These are phyloP conservation scores for Calonectria henricotiae DNA, from an alignment of 2,329 filamentous ascomycete species.

Conservation along the genomic window DNA sequence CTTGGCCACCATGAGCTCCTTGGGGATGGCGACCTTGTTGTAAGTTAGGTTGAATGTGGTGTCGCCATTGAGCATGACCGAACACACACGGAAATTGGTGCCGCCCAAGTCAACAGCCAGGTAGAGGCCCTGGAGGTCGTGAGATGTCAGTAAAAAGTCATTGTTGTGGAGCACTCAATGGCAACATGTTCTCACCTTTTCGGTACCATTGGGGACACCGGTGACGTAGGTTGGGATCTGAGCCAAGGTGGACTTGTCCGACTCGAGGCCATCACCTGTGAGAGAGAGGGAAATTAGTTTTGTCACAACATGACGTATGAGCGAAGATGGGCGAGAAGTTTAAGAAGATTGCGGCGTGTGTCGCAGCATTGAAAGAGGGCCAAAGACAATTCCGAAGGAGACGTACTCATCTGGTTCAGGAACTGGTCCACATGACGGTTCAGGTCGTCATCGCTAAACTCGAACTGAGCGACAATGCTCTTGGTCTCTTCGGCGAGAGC, in stretches of 20 bases:
- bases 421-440: constrained; percentile 89
- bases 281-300: constrained; percentile 38
- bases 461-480: constrained; percentile 87
- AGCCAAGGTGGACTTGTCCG: constrained; percentile 86
- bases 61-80: constrained; percentile 92
- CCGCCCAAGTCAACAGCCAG: constrained; percentile 98
- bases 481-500: constrained; percentile 80
- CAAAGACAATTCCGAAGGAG: neutral
- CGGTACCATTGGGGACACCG: constrained; percentile 94
- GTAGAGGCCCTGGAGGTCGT: constrained; percentile 82
- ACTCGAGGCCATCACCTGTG: constrained; percentile 84
- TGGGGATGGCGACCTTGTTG: constrained; percentile 92
- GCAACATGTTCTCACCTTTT: constrained; percentile 78
- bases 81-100: constrained; percentile 98
- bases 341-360: constrained; percentile 12
- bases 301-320: constrained; percentile 34
- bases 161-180: constrained; percentile 9
- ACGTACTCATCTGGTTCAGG: constrained; percentile 83
- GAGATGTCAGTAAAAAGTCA: constrained; percentile 30
- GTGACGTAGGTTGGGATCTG: constrained; percentile 99
- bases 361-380: constrained; percentile 26
- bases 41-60: constrained; percentile 95
- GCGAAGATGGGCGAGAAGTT: constrained; percentile 33
- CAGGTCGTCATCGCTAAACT: constrained; percentile 84
- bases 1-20: constrained; percentile 90